Percentiles rank a stretch among this genome's conserved stretches.
These are phyloP conservation scores for Rutstroemia sp. DNA, from an alignment of 2,329 filamentous ascomycete species.

Conservation along the genomic window DNA sequence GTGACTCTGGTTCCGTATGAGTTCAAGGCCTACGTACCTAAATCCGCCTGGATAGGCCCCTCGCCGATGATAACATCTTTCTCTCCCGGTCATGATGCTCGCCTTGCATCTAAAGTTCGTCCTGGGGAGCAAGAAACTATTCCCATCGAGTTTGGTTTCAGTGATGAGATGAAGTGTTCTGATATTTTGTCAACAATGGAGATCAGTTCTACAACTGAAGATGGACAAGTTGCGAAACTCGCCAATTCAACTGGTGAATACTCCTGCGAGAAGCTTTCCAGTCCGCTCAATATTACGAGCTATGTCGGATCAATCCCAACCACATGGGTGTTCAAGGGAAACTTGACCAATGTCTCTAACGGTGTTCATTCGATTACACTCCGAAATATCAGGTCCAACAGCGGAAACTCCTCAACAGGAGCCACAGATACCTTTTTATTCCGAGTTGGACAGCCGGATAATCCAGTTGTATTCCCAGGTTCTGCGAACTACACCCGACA, in stretches of 20 bases:
- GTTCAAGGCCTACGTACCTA: slow-evolving; percentile 51
- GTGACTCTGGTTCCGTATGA: slow-evolving; percentile 46
- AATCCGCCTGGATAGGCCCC: slow-evolving; percentile 41
- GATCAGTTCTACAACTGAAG: slow-evolving; percentile 45
- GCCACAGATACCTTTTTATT: slow-evolving; percentile 55
- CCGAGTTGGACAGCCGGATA: slow-evolving; percentile 48
- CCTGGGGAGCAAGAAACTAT: slow-evolving; percentile 37
- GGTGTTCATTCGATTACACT: slow-evolving; percentile 53
- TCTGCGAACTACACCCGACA: slow-evolving; percentile 50
- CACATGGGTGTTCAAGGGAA: slow-evolving; percentile 45
- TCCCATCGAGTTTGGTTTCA: slow-evolving; percentile 50
- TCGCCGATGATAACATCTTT: slow-evolving; percentile 48
- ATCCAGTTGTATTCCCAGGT: slow-evolving; percentile 51
- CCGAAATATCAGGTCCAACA: slow-evolving; percentile 39
- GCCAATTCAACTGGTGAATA: slow-evolving; percentile 34
- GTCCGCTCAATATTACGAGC: slow-evolving; percentile 29
- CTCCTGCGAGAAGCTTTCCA: slow-evolving; percentile 35
- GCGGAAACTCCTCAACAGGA: slow-evolving; percentile 38
- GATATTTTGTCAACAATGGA: slow-evolving; percentile 41
- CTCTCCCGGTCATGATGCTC: slow-evolving; percentile 53
- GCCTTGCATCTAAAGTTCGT: slow-evolving; percentile 41
- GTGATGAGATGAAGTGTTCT: slow-evolving; percentile 53
- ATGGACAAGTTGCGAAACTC: slow-evolving; percentile 36
- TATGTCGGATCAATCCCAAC: slow-evolving; percentile 47
- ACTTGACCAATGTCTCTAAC: slow-evolving; percentile 48